phyloP scores from a whole-genome alignment of 2,329 filamentous ascomycete species.

The Geosmithia morbida region DNA sequence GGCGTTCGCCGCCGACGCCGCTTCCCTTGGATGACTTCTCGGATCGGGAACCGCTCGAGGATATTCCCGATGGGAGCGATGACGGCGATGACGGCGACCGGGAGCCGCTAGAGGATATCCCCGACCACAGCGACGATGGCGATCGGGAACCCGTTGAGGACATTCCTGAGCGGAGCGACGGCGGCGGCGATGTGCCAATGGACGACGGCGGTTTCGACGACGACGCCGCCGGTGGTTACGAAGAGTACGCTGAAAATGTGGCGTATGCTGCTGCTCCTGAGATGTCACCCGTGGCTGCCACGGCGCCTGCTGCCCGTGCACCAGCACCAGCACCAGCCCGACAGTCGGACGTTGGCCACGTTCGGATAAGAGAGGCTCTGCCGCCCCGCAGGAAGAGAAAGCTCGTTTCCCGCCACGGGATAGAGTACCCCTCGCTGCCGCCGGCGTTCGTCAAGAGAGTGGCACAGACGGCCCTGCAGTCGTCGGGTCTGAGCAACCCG shows the following conservation, averaged over 20 bases:
- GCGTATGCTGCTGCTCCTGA: not conserved
- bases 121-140: not conserved
- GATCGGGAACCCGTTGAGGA: conserved; percentile 2
- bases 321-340: not conserved
- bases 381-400: conserved; percentile 20
- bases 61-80: not conserved
- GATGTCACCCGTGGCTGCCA: conserved; percentile 5
- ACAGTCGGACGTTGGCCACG: conserved; percentile 3
- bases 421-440: conserved; percentile 63
- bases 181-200: conserved; percentile 1
- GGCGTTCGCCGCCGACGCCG: not conserved
- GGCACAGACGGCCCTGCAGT: conserved; percentile 55
- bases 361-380: conserved; percentile 1
- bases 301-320: not conserved
- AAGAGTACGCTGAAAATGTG: not conserved
- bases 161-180: conserved; percentile 1
- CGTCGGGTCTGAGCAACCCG: conserved; percentile 47
- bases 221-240: not conserved
- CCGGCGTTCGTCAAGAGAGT: conserved; percentile 58
- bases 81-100: no score
- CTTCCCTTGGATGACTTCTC: conserved; percentile 1
- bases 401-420: conserved; percentile 51
- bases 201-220: not conserved
- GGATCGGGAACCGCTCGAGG: not conserved
- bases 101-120: not conserved